Evolutionary conservation across 140 eudicot genomes (phyloP), one percentile per base, ranked within the genome.

Genomic region (Erigeron philadelphicus): DNA sequence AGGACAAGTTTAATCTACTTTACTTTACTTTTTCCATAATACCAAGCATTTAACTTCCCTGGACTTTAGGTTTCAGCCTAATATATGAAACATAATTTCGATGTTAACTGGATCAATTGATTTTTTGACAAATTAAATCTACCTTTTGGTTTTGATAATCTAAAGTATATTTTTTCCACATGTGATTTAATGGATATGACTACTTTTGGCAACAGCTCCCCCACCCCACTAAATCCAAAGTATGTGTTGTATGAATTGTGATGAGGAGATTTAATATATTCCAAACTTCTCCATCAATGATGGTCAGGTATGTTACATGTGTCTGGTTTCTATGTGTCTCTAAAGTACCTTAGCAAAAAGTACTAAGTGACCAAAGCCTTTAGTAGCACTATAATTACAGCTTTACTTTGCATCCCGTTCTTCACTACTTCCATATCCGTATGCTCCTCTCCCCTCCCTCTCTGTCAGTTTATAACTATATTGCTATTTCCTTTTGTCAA

Each of bases 261-360:
- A 64, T 25, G 16, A 48, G 68, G 70, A 58, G 60, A 67, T 68
- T 49, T 42, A 68, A 71, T 71, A 67, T 78, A 72, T 78, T 73
- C 78, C 82, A 72, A 78, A 72, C 78, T 43, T 71, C 55, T 38
- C 64, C 68, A 77, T 57, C 68, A 77, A 76, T 62, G 48, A 64
- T 72, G 74, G 65, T 18, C 47, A 48, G 64, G 45, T 76, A 69
- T 43, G 80, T 76, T 76, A 69, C 44, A 52, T 76, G 61, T 68
- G 19, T 50, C 71, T 76, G 66, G 60, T 76, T 69, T 61, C 71
- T 67, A 62, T 15, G 15, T 66, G 46, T 69, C 58, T 58, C 67
- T 57, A 70, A 70, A 70, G 19, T 64, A 53, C 21, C 73, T 68
- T 54, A 52, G 63, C 64, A 13, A 41, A 53, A 68, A 54, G 53